phyloP scores from a whole-genome alignment of 1,284 basidiomycete genomes.

The Paramarasmius palmivorus region DNA sequence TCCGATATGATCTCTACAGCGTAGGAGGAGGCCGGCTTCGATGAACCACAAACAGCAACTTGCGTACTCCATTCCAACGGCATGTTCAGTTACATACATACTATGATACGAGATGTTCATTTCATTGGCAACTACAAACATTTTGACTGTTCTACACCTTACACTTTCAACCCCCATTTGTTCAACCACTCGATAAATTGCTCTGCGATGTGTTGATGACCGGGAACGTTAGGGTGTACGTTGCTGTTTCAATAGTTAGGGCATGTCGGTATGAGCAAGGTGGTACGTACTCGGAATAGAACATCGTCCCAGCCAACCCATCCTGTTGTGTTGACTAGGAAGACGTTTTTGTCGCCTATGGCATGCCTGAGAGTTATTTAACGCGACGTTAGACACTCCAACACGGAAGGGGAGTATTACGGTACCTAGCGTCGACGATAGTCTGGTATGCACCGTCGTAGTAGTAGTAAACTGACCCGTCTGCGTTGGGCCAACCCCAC shows the following conservation, averaged over 20 bases:
- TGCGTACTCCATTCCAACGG: no score
- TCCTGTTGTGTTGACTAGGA: slow-evolving; percentile 57
- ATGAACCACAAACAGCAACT: no score
- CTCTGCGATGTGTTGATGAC: background rate
- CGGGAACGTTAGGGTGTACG: background rate
- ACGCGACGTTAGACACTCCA: background rate
- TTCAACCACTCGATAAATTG: background rate
- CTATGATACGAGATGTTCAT: no score
- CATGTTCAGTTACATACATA: no score
- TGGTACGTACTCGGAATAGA: slow-evolving; percentile 42
- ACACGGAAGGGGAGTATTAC: slow-evolving; percentile 2
- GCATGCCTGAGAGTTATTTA: slow-evolving; percentile 28
- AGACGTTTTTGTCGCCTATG: slow-evolving; percentile 47
- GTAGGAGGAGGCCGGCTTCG: no score
- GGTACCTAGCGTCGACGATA: slow-evolving; percentile 44
- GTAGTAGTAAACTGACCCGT: slow-evolving; percentile 47
- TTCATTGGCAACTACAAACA: no score
- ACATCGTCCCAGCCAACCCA: slow-evolving; percentile 56
- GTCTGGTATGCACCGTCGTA: slow-evolving; percentile 48
- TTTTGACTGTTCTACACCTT: no score
- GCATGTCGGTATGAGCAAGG: background rate
- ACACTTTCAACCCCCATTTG: background rate
- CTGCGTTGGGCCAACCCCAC: slow-evolving; percentile 60
- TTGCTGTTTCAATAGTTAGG: background rate
- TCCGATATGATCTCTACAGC: no score